Percentiles rank a stretch among this genome's conserved stretches.
These are phyloP conservation scores for Syncephalis plumigaleata DNA, from an alignment of 371 early-diverging fungal species.

Conservation along the genomic window DNA sequence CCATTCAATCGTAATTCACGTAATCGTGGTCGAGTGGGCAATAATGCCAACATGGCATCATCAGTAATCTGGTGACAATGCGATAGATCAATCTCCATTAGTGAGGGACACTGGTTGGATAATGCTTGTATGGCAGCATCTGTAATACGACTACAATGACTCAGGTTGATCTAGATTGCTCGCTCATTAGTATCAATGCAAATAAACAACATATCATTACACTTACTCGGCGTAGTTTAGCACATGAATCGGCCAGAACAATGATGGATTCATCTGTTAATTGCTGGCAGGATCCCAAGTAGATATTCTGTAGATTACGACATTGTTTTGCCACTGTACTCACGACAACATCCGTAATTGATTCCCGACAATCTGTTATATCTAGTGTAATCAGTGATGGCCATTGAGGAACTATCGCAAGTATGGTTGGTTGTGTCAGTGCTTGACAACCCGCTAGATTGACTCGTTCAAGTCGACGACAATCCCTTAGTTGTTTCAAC, in stretches of 20 bases:
- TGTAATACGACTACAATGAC: slow-evolving; percentile 26
- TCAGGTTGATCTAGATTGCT: slow-evolving; percentile 31
- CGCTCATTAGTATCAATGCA: background rate
- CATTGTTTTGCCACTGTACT: background rate
- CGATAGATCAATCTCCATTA: slow-evolving; percentile 36
- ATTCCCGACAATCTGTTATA: slow-evolving; percentile 11
- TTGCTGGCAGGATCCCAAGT: background rate
- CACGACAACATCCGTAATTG: slow-evolving; percentile 7
- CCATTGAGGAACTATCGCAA: slow-evolving; percentile 14
- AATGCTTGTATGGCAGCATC: slow-evolving; percentile 28
- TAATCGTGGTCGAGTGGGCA: slow-evolving; percentile 21
- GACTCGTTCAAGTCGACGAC: slow-evolving; percentile 36
- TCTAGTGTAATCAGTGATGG: slow-evolving; percentile 10
- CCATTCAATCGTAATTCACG: slow-evolving; percentile 26
- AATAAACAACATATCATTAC: background rate
- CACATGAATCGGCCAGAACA: background rate
- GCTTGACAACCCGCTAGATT: slow-evolving; percentile 28
- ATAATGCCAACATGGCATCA: slow-evolving; percentile 20
- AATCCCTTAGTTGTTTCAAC: slow-evolving; percentile 17
- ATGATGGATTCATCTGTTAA: background rate
- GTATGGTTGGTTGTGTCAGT: slow-evolving; percentile 22
- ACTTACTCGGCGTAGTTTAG: background rate
- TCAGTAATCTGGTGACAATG: slow-evolving; percentile 28
- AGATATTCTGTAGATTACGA: background rate
- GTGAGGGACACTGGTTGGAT: slow-evolving; percentile 24